These are phyloP conservation scores for Wickerhamiella azymoides DNA, from an alignment of 805 yeast species.

Conservation along the genomic window DNA sequence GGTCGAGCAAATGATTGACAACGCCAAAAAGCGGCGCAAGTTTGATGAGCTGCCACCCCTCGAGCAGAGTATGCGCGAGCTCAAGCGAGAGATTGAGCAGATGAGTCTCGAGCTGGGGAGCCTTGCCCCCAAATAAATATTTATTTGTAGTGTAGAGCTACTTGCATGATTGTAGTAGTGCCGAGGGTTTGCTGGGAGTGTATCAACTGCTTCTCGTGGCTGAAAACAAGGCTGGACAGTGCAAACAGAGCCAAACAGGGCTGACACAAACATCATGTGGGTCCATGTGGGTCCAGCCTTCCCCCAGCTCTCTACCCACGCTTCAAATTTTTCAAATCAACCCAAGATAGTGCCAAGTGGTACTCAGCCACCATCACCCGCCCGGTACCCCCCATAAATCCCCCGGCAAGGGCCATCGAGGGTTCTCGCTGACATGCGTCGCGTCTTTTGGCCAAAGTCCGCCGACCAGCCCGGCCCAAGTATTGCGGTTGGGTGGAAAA, in stretches of 20 bases:
- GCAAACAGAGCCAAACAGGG: no score
- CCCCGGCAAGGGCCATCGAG: no score
- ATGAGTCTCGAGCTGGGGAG: constrained; percentile 45
- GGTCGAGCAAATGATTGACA: constrained; percentile 48
- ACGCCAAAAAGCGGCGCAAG: constrained; percentile 49
- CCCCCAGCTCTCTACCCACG: no score
- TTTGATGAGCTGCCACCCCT: constrained; percentile 64
- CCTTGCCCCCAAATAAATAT: constrained; percentile 24
- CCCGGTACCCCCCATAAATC: no score
- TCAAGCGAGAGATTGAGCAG: constrained; percentile 31
- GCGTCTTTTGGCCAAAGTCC: constrained; percentile 11
- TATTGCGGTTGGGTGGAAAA: constrained; percentile 18
- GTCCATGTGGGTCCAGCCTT: no score
- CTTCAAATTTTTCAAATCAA: no score
- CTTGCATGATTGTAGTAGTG: background rate
- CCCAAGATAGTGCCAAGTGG: no score
- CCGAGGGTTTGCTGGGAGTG: background rate
- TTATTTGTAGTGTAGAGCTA: background rate
- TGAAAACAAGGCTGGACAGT: no score
- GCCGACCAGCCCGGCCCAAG: background rate
- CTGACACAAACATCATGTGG: no score
- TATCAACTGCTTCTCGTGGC: no score
- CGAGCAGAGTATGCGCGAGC: constrained; percentile 42
- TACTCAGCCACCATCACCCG: no score
- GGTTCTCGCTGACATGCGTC: background rate